Conservation (phyloP, 306 rosid genomes). For the Corylus americana region DNA sequence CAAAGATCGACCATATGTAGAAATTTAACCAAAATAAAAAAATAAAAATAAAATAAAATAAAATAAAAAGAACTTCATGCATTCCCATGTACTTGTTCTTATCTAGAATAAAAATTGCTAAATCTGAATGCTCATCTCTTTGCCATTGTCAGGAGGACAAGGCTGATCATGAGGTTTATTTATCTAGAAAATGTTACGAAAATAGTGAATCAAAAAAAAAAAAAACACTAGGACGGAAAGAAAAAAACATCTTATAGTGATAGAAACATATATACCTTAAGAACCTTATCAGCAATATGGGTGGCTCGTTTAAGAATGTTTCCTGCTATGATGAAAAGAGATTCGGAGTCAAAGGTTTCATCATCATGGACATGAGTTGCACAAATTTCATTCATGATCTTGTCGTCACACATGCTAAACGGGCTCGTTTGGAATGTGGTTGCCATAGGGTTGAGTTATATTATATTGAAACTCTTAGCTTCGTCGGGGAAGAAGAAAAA, state of each 20-base stretch:
- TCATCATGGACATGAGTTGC: constrained; percentile 21
- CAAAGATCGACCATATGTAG: too few species aligned
- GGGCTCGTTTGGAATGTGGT: constrained; percentile 16
- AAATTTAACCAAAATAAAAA: too few species aligned
- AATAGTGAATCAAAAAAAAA: too few species aligned
- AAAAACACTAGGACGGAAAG: too few species aligned
- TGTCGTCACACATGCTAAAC: constrained; percentile 45
- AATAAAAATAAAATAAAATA: too few species aligned
- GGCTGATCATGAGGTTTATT: neutral
- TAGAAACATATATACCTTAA: neutral
- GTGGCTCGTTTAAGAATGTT: constrained; percentile 49
- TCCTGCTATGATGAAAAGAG: constrained; percentile 53
- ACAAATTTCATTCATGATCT: constrained; percentile 49
- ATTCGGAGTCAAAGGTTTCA: constrained; percentile 41
- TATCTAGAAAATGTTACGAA: neutral
- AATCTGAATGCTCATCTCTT: neutral
- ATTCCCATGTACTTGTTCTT: neutral
- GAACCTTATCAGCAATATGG: constrained; percentile 52
- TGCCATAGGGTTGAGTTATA: too few species aligned
- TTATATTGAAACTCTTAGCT: too few species aligned
- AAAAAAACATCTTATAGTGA: too few species aligned
- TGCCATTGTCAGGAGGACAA: neutral
- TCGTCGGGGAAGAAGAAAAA: neutral
- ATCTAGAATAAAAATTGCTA: neutral
- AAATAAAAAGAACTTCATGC: neutral